phyloP scores from a whole-genome alignment of 257 asterid genomes.

The Knoxia roxburghii region DNA sequence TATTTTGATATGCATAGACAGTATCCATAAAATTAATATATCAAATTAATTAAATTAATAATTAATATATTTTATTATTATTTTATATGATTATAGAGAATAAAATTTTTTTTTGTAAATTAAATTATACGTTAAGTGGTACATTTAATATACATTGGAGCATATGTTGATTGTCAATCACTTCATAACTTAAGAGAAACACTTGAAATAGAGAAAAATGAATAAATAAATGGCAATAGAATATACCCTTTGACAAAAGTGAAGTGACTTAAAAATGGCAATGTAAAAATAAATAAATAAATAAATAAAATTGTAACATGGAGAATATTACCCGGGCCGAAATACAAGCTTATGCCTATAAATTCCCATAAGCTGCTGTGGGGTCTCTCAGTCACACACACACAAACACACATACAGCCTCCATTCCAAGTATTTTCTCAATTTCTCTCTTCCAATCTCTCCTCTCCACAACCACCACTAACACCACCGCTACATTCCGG shows the following conservation, averaged over 20 bases:
- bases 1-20: too few species aligned
- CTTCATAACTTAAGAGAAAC: too few species aligned
- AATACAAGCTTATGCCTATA: constrained; percentile 56
- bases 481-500: not conserved
- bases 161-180: too few species aligned
- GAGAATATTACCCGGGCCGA: constrained; percentile 59
- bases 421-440: constrained; percentile 25
- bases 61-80: too few species aligned
- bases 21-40: too few species aligned
- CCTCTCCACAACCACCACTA: not conserved
- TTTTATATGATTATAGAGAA: too few species aligned
- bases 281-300: not conserved
- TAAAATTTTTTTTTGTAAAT: too few species aligned
- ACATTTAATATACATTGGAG: too few species aligned
- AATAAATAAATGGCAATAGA: not conserved
- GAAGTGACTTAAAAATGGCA: constrained; percentile 2
- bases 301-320: constrained; percentile 16
- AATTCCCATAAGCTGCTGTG: constrained; percentile 28
- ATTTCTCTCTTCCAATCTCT: not conserved
- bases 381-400: constrained; percentile 29
- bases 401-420: constrained; percentile 21
- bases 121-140: too few species aligned
- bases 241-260: not conserved
- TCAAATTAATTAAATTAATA: too few species aligned
- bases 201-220: too few species aligned